Conservation (phyloP, 2,329 filamentous ascomycete genomes). For the Alternaria atra region DNA sequence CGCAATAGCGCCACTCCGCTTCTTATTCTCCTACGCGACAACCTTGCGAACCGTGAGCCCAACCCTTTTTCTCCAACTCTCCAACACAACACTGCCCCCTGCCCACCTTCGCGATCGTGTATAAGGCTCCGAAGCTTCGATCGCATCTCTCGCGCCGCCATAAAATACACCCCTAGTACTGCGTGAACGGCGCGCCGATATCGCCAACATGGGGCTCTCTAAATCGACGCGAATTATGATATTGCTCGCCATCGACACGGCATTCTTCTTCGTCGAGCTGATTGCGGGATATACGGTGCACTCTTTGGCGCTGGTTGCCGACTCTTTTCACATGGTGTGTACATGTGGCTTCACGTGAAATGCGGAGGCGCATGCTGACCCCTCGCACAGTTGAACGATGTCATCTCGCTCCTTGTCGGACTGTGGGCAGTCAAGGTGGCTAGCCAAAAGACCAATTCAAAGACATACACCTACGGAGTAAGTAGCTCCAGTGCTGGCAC, state of each 20-base stretch:
- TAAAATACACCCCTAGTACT: not conserved
- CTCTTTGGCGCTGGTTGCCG: conserved; percentile 91
- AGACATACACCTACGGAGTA: conserved; percentile 94
- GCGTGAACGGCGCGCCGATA: conserved; percentile 13
- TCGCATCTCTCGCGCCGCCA: not conserved
- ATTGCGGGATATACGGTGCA: conserved; percentile 83
- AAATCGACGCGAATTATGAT: conserved; percentile 93
- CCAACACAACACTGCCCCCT: not conserved
- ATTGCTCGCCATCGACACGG: conserved; percentile 87
- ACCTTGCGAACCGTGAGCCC: conserved; percentile 1
- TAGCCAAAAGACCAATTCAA: conserved; percentile 79
- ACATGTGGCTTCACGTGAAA: not conserved
- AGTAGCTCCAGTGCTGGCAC: conserved; percentile 47
- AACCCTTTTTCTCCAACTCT: not conserved
- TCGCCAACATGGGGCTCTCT: conserved; percentile 77
- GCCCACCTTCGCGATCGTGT: not conserved
- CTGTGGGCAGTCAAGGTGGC: conserved; percentile 94
- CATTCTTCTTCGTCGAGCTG: conserved; percentile 91
- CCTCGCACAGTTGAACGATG: conserved; percentile 81
- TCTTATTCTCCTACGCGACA: conserved; percentile 6
- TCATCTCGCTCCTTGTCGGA: conserved; percentile 90
- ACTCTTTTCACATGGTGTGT: conserved; percentile 96
- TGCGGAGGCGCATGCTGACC: conserved; percentile 22
- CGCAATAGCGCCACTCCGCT: conserved; percentile 7
- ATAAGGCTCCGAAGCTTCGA: conserved; percentile 1